Conservation (phyloP, 2,329 filamentous ascomycete species). For the Annulohypoxylon truncatum region DNA sequence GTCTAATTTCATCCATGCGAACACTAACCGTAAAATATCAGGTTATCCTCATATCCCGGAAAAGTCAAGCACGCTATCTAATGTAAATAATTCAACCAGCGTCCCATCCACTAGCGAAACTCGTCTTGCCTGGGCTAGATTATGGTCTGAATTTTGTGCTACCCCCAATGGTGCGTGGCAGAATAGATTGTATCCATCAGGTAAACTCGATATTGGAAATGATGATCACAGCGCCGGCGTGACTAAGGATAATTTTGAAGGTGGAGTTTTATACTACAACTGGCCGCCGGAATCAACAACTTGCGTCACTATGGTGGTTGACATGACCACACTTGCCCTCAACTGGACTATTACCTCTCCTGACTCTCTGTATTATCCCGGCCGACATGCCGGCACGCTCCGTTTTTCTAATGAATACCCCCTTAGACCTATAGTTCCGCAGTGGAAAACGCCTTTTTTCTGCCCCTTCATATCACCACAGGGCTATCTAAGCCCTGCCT, state of each 20-base stretch:
- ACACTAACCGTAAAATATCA: too few relatives aligned
- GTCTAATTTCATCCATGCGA: too few relatives aligned
- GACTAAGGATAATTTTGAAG: not conserved
- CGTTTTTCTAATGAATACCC: not conserved
- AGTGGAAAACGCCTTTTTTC: not conserved
- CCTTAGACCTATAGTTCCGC: not conserved
- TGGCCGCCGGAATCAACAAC: not conserved
- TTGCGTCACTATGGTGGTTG: not conserved
- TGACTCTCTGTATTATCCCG: not conserved
- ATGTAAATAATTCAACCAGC: too few relatives aligned
- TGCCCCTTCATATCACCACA: not conserved
- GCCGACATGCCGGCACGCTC: not conserved
- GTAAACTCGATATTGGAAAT: not conserved
- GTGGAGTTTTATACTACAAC: not conserved
- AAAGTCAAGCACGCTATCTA: not conserved
- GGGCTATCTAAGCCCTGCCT: not conserved
- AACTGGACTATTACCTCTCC: not conserved
- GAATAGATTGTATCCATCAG: not conserved
- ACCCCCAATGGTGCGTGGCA: not conserved
- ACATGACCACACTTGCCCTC: not conserved
- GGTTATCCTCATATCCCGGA: not conserved
- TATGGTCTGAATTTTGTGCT: not conserved
- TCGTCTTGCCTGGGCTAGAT: not conserved
- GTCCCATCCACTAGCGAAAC: not conserved
- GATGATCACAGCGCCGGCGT: not conserved